Conservation (phyloP, 805 yeast species). For the Nakazawaea peltata region DNA sequence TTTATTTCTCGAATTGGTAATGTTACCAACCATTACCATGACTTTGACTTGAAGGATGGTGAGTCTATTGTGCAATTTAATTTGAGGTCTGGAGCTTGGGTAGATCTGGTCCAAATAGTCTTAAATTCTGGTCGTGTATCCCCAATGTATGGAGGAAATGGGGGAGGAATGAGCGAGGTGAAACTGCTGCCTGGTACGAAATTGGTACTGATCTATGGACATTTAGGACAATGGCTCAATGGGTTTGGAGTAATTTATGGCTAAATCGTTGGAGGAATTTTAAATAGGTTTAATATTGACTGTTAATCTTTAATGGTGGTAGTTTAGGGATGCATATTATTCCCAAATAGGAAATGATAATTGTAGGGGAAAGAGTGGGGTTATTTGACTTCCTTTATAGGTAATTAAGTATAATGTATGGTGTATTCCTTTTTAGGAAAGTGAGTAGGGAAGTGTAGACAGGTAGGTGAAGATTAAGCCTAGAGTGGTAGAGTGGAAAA, state of each 20-base stretch:
- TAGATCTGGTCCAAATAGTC: slow-evolving; percentile 75
- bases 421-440: too few relatives aligned
- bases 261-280: neutral
- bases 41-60: slow-evolving; percentile 44
- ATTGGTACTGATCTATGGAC: slow-evolving; percentile 69
- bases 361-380: too few relatives aligned
- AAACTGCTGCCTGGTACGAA: slow-evolving; percentile 55
- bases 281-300: too few relatives aligned
- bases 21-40: slow-evolving; percentile 41
- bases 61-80: slow-evolving; percentile 56
- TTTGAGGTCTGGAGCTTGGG: slow-evolving; percentile 77
- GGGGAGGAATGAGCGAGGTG: slow-evolving; percentile 57
- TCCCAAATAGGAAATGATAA: neutral
- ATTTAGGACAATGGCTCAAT: slow-evolving; percentile 61
- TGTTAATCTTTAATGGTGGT: too few relatives aligned
- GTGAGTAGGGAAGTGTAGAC: too few relatives aligned
- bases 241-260: slow-evolving; percentile 62
- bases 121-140: slow-evolving; percentile 50
- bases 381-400: too few relatives aligned
- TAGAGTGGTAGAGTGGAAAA: too few relatives aligned
- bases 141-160: slow-evolving; percentile 55
- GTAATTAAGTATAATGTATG: too few relatives aligned
- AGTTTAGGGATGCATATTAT: too few relatives aligned
- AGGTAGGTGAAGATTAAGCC: too few relatives aligned
- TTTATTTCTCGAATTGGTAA: slow-evolving; percentile 38